Evolutionary conservation across 768 basidiomycete genomes (phyloP).

Genomic region (Boletus rubropictus): DNA sequence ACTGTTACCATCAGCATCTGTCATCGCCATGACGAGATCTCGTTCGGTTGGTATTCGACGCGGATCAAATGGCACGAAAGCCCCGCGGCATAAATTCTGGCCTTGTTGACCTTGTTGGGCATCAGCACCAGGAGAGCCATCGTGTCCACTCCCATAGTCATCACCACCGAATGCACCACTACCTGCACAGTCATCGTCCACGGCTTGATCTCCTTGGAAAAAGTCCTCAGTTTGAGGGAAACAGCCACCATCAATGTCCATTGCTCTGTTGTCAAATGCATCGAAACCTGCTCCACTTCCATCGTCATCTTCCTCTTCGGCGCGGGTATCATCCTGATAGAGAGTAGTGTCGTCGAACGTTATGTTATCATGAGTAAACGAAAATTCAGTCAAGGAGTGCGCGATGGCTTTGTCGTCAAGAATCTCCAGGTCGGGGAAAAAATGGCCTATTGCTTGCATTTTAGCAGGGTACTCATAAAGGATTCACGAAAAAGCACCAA

Average conservation of each 20-base stretch:
- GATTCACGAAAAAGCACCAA: constrained; percentile 30
- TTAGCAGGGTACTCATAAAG: constrained; percentile 4
- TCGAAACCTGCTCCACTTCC: constrained; percentile 22
- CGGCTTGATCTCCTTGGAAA: constrained; percentile 58
- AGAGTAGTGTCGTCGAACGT: constrained; percentile 58
- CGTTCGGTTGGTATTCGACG: constrained; percentile 67
- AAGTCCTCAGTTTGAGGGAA: constrained; percentile 53
- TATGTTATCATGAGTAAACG: constrained; percentile 65
- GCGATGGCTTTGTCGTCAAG: constrained; percentile 72
- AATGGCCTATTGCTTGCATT: constrained; percentile 44
- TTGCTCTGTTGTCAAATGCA: constrained; percentile 23
- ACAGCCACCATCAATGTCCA: constrained; percentile 39
- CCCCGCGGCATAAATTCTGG: constrained; percentile 38
- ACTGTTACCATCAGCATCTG: constrained; percentile 52
- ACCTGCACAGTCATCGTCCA: constrained; percentile 42
- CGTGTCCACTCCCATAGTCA: constrained; percentile 35
- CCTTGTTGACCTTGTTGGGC: constrained; percentile 38
- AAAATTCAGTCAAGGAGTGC: constrained; percentile 74
- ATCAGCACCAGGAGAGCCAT: constrained; percentile 41
- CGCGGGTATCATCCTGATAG: constrained; percentile 48
- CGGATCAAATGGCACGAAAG: constrained; percentile 80
- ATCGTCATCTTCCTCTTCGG: constrained; percentile 33
- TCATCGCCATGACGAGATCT: constrained; percentile 84
- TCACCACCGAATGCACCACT: constrained; percentile 38
- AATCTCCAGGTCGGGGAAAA: constrained; percentile 62